Evolutionary conservation across 352 stramenopile genomes (phyloP).

Genomic region (Pythium phragmitis): DNA sequence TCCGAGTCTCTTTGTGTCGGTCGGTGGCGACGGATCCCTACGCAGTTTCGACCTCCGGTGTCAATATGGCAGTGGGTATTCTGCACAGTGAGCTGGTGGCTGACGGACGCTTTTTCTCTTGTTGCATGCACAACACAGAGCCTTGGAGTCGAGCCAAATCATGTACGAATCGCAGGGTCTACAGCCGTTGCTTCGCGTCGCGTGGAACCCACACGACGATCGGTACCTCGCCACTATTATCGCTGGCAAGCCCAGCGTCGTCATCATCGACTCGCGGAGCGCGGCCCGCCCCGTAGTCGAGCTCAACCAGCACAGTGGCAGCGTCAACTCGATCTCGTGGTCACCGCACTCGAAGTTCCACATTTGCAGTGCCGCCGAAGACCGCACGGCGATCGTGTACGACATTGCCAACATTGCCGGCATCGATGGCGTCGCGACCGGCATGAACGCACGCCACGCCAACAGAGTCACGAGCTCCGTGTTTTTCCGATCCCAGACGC

Average conservation of each 20-base stretch:
- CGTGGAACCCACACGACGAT: constrained; percentile 97
- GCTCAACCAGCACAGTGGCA: constrained; percentile 88
- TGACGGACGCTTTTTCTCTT: background rate
- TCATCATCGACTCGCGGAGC: constrained; percentile 96
- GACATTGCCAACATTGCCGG: constrained; percentile 74
- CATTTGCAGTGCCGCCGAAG: constrained; percentile 95
- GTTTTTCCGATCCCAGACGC: constrained; percentile 63
- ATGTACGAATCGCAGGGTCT: constrained; percentile 93
- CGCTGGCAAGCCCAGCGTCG: constrained; percentile 88
- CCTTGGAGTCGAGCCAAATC: constrained; percentile 93
- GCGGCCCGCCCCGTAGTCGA: constrained; percentile 90
- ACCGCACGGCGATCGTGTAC: constrained; percentile 96
- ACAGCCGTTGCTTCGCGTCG: constrained; percentile 91
- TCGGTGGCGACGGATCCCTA: constrained; percentile 95
- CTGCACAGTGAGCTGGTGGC: no score
- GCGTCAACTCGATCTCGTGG: constrained; percentile 97
- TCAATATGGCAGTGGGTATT: background rate
- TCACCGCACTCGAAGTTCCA: constrained; percentile 91
- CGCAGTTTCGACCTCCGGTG: constrained; percentile 97
- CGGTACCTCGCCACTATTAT: constrained; percentile 96
- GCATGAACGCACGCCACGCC: constrained; percentile 21
- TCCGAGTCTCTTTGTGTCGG: constrained; percentile 95
- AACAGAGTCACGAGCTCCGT: constrained; percentile 36
- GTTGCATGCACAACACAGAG: constrained; percentile 26
- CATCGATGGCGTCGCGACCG: constrained; percentile 23